Percentiles rank a stretch among this genome's conserved stretches.
phyloP scores from a whole-genome alignment of 805 yeast species.

The Nakazawaea populi region DNA sequence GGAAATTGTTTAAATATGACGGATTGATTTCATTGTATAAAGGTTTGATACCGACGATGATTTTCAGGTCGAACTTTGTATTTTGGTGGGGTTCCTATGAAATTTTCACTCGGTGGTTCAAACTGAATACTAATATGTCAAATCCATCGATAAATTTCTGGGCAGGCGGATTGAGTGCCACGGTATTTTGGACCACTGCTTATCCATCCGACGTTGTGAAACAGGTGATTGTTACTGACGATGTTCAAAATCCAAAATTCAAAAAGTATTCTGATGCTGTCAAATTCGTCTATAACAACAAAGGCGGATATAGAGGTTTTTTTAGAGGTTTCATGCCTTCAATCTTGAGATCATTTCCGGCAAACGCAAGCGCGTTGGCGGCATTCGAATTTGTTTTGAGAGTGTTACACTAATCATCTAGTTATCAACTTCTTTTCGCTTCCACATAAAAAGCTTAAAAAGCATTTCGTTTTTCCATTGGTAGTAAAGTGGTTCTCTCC shows the following conservation, averaged over 20 bases:
- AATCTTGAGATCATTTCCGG: conserved; percentile 81
- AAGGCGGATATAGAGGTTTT: conserved; percentile 64
- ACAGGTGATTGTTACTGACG: conserved; percentile 79
- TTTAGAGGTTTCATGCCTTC: conserved; percentile 79
- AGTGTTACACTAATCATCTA: conserved; percentile 14
- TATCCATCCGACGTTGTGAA: conserved; percentile 88
- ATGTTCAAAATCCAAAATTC: conserved; percentile 64
- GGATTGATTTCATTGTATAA: conserved; percentile 74
- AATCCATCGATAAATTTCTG: conserved; percentile 77
- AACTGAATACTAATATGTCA: conserved; percentile 56
- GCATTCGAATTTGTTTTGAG: conserved; percentile 85
- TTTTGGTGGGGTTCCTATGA: conserved; percentile 97
- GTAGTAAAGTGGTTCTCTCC: background rate
- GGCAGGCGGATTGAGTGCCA: conserved; percentile 87
- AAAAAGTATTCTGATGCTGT: conserved; percentile 71
- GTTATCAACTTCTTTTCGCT: too few species aligned
- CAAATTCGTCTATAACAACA: conserved; percentile 52
- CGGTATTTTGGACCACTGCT: conserved; percentile 84
- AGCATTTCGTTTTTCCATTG: background rate
- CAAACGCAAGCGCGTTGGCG: conserved; percentile 89
- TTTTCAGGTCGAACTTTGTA: conserved; percentile 79
- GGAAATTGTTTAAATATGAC: conserved; percentile 47
- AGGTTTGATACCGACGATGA: conserved; percentile 80
- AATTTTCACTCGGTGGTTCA: conserved; percentile 63
- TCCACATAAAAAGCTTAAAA: background rate